Evolutionary conservation across 768 basidiomycete genomes (phyloP).

Genomic region (Leccinum aurantiacum): DNA sequence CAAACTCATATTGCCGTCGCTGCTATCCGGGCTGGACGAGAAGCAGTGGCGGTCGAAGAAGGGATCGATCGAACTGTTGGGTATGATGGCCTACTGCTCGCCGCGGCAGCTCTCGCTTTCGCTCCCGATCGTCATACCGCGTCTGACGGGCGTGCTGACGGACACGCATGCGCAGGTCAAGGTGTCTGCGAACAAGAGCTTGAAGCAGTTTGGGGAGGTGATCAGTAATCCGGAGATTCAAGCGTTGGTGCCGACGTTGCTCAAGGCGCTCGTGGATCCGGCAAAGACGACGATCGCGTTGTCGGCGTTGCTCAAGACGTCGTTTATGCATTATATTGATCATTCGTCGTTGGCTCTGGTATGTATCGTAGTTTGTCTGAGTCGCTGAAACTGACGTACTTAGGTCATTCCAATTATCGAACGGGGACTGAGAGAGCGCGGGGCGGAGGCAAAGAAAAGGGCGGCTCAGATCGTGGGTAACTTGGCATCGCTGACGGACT

Average conservation of each 20-base stretch:
- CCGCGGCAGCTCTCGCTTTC: constrained; percentile 93
- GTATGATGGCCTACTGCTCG: constrained; percentile 99
- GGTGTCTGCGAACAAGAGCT: constrained; percentile 86
- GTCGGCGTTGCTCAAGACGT: constrained; percentile 84
- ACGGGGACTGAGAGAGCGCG: constrained; percentile 86
- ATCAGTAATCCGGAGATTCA: constrained; percentile 98
- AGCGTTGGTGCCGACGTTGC: constrained; percentile 79
- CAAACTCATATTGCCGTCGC: constrained; percentile 88
- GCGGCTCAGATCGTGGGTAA: constrained; percentile 98
- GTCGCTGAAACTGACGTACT: neutral
- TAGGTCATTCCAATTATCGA: constrained; percentile 95
- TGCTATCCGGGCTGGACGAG: constrained; percentile 90
- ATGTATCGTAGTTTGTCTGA: constrained; percentile 21
- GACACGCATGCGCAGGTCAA: constrained; percentile 98
- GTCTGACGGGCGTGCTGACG: constrained; percentile 91
- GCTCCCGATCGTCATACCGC: constrained; percentile 93
- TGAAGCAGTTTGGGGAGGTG: constrained; percentile 98
- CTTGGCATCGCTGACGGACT: constrained; percentile 83
- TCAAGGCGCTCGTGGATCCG: constrained; percentile 96
- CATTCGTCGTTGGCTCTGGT: constrained; percentile 93
- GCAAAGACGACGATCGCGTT: constrained; percentile 85
- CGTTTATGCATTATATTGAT: constrained; percentile 98
- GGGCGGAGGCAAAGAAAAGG: constrained; percentile 93
- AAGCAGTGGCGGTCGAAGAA: constrained; percentile 99
- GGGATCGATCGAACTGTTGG: constrained; percentile 94